These are phyloP conservation scores for Plasmodium gaboni DNA, from an alignment of 169 alveolate species.

Conservation along the genomic window DNA sequence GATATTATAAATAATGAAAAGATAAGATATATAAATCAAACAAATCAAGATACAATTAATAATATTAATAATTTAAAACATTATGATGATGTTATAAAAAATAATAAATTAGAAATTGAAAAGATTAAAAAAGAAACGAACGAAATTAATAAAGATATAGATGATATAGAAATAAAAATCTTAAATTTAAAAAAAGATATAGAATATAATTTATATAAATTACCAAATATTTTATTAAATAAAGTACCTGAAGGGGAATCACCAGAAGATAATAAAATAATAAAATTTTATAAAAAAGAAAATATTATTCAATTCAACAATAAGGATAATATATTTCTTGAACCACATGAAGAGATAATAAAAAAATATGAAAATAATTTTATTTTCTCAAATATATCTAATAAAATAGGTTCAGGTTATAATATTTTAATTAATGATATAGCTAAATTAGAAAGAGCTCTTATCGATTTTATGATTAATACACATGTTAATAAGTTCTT, in stretches of 20 bases:
- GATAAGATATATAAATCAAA: background rate
- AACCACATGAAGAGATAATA: slow-evolving; percentile 71
- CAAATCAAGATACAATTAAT: background rate
- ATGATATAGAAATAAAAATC: slow-evolving; percentile 30
- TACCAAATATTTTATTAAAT: slow-evolving; percentile 55
- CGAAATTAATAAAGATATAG: slow-evolving; percentile 32
- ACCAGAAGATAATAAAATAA: slow-evolving; percentile 22
- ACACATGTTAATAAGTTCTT: slow-evolving; percentile 80
- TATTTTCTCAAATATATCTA: slow-evolving; percentile 63
- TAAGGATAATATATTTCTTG: background rate
- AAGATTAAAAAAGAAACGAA: slow-evolving; percentile 41
- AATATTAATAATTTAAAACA: background rate
- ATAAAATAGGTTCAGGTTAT: slow-evolving; percentile 76
- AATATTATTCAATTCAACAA: background rate
- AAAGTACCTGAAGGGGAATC: slow-evolving; percentile 58
- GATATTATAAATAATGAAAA: background rate
- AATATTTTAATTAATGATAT: slow-evolving; percentile 68
- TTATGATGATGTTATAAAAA: too few relatives aligned
- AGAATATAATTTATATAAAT: slow-evolving; percentile 29
- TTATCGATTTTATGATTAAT: slow-evolving; percentile 81
- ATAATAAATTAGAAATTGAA: slow-evolving; percentile 7
- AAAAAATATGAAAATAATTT: slow-evolving; percentile 51
- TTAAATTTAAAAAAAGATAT: slow-evolving; percentile 23
- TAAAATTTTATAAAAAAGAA: slow-evolving; percentile 55
- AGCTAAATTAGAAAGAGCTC: slow-evolving; percentile 81